Evolutionary conservation across 805 yeast genomes (phyloP).

Genomic region (Wickerhamiella parazyma): DNA sequence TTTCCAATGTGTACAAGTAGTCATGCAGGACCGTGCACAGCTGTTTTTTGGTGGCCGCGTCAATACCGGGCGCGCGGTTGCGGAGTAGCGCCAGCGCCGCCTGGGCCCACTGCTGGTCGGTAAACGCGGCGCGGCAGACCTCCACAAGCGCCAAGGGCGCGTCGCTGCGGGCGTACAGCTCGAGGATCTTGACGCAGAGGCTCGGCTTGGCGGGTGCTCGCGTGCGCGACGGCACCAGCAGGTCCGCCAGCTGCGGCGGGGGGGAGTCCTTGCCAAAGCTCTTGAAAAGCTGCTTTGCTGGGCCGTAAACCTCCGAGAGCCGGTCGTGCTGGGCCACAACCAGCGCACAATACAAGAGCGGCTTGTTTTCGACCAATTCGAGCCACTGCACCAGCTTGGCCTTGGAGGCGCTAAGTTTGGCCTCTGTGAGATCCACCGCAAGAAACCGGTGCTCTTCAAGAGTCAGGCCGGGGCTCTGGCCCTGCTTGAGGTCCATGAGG

Average conservation of each 20-base stretch:
- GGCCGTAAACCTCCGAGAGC: conserved; percentile 40
- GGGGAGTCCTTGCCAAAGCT: conserved; percentile 21
- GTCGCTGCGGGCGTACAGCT: neutral
- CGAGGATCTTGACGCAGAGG: conserved; percentile 1
- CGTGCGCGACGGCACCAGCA: neutral
- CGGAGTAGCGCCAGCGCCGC: conserved; percentile 1
- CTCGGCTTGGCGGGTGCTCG: neutral
- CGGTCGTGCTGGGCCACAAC: conserved; percentile 53
- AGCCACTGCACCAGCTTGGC: conserved; percentile 31
- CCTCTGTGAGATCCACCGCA: conserved; percentile 41
- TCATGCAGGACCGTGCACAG: neutral
- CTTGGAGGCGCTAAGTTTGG: conserved; percentile 34
- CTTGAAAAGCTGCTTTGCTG: conserved; percentile 38
- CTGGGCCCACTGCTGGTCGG: conserved; percentile 4
- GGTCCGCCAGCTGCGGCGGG: neutral
- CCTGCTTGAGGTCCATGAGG: conserved; percentile 34
- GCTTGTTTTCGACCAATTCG: no score
- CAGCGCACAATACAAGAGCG: conserved; percentile 33
- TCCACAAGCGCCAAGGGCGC: neutral
- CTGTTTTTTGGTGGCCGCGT: neutral
- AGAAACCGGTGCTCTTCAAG: conserved; percentile 44
- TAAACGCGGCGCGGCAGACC: neutral
- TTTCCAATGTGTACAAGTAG: conserved; percentile 1
- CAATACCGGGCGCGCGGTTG: no score
- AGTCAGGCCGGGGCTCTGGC: conserved; percentile 50